phyloP scores from a whole-genome alignment of 768 basidiomycete species.

The Astraeus odoratus region DNA sequence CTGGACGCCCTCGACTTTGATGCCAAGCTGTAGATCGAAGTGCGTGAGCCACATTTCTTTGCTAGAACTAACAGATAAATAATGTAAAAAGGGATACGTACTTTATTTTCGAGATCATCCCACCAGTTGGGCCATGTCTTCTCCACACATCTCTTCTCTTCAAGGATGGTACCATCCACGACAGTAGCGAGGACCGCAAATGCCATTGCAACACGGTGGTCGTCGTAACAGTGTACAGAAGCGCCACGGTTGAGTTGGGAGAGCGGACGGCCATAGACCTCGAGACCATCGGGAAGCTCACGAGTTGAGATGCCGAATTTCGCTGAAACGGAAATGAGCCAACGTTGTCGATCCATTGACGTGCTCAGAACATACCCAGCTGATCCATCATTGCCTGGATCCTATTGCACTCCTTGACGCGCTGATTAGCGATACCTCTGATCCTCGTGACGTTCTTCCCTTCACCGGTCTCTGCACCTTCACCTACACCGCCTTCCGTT shows the following conservation, averaged over 20 bases:
- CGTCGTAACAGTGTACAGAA: constrained; percentile 93
- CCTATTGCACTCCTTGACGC: constrained; percentile 97
- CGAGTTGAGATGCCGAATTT: constrained; percentile 93
- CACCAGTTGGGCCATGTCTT: constrained; percentile 99
- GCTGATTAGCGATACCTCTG: constrained; percentile 92
- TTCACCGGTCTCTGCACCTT: constrained; percentile 20
- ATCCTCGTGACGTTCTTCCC: constrained; percentile 61
- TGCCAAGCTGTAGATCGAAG: constrained; percentile 64
- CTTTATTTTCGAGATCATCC: constrained; percentile 97
- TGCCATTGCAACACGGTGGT: constrained; percentile 98
- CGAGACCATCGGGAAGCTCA: constrained; percentile 89
- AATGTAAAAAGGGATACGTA: constrained; percentile 21
- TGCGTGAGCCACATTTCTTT: background rate
- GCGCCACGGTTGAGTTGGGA: constrained; percentile 56
- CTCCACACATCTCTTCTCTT: constrained; percentile 96
- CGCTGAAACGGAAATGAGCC: constrained; percentile 35
- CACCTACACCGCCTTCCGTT: constrained; percentile 42
- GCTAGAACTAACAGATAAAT: background rate
- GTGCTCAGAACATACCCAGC: constrained; percentile 50
- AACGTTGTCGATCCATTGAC: too few relatives aligned
- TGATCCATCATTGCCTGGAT: constrained; percentile 97
- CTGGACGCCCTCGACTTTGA: constrained; percentile 82
- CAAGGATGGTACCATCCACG: constrained; percentile 68
- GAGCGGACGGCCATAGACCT: constrained; percentile 75
- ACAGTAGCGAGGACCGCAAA: constrained; percentile 84